Base-by-base conservation (phyloP, 2,329 filamentous ascomycete genomes). In the Ceratocystis huliohia region DNA sequence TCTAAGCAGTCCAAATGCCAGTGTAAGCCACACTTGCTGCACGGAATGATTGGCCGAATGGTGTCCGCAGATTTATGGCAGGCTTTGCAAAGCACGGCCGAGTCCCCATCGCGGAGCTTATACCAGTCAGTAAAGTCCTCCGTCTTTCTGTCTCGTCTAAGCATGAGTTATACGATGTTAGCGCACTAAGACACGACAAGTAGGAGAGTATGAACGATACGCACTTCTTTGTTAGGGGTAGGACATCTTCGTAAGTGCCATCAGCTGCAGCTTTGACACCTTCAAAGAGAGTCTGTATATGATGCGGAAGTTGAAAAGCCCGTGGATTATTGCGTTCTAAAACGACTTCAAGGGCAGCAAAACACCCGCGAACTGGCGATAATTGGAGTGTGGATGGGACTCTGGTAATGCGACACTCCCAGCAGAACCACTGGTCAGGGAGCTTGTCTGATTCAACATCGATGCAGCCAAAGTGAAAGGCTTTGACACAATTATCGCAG, bases 1-100 rank as follows among this genome's bases (percentile, higher is more conserved):
- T 95, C 87, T 17, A 96, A 79, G 76, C 94, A 99, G 75, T 97
- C 93, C 64, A 96, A 80, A 77, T 99, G 94, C 88, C 92, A 99
- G 73, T 87, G 82, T 44, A 90, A 81, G 13, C 84, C 80, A 76
- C 93, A 99, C 72, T 82, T 84, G 75, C 91, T 91, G 78, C 93
- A 99, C 59, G 88, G 85, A 70, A 96, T 88, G 71, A 97, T 91
- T 70, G 87, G 84, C 30, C 88, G 84, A 71, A 81, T 81, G 69
- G 78, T 75, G 22, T 82, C 78, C 59, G 87, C 83, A 33, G 87
- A 82, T 71, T 81, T 81, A 70, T 88, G 82, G 76, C 93, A 97
- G 57, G 79, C 78, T 73, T 88, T 85, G 77, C 93, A 97, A 63
- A 95, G 78, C 61, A 95, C 87, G 3, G 85, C 77, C 69, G 88